Base-by-base conservation (phyloP, 768 basidiomycete species). In the Leucocoprinus leucothites region DNA sequence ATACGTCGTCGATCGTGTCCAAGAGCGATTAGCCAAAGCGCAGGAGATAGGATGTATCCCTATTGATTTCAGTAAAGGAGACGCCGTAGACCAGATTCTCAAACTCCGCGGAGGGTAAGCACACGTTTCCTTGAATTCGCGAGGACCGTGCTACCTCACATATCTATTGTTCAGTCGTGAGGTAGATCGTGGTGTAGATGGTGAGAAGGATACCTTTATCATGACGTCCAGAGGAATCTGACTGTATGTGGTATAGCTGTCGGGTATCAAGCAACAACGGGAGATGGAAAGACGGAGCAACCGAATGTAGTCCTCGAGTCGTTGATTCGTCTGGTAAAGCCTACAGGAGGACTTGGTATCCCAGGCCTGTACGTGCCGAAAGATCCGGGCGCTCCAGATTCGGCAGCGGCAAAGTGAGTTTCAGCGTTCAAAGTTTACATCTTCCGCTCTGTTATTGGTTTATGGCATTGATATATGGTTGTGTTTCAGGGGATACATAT, bases 331-430 rank as follows among this genome's bases (percentile, higher is more conserved):
- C 77, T 80, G 35, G 78, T 80, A 1, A 74, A 79, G 25, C 75
- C 80, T 13, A 80, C 80, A 18, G 81, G 81, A 1, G 80, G 81
- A 5, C 68, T 83, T n/a, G 82, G 82, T 2, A 78, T 82, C 57
- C 81, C 82, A 0, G 80, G 82, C 1, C 63, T 82, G 4, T 82
- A 81, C 56, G 81, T 84, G 4, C 80, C 81, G 16, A 77, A 71
- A 52, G 81, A 82, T 59, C 81, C 82, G 1, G 81, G 81, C 16
- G 82, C 81, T 16, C 78, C 79, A 9, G 79, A 81, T 60, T 72
- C 74, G 16, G 77, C 78, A 48, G 67, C 77, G 13, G 76, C 77
- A 1, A 78, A 78, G 75, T 78, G 60, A 34, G 70, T 65, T n/a
- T 25, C 31, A n/a, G n/a, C n/a, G n/a, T 11, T n/a, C 21, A 25